Base-by-base conservation (phyloP, 352 stramenopile genomes). In the Phytophthora fragariaefolia region DNA sequence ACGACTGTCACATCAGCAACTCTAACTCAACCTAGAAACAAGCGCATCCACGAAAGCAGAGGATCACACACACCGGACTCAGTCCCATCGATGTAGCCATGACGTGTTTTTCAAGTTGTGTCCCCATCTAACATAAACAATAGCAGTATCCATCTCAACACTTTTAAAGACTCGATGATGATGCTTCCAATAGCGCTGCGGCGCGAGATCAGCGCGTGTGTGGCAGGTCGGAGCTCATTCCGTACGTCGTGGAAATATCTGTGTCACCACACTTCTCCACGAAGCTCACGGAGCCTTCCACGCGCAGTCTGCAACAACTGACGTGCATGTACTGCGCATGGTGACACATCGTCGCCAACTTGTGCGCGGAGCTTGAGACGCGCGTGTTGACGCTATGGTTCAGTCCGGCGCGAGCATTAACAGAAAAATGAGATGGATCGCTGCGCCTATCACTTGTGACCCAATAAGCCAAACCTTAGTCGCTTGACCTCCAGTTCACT, bases 141-240 rank as follows among this genome's bases (percentile, higher is more conserved):
- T 17, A n/a, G n/a, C n/a, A n/a, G 34, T 42, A 42, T 42, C 9
- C 34, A 13, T 42, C 34, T 42, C 34, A 13, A 9, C 34, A 4
- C 18, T 26, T 47, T 47, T 22, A 38, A 15, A 17, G 10, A 6
- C 18, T 15, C 12, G 17, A 80, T 80, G 73, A 61, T 77, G 22
- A 49, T 53, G 26, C 45, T 80, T 8, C 73, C 73, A 18, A 20
- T 67, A 42, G 69, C 69, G 45, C 45, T 74, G 2, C 59, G 80
- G 52, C 65, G 66, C 10, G 73, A 80, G 63, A 79, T 83, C 64
- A 73, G 71, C 58, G 56, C 66, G 34, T 73, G 70, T 50, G 73
- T 73, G 10, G 57, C 58, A 45, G 77, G 26, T 72, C 77, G 4
- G 65, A 79, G 61, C 74, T 85, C 17, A 63, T 83, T 23, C 77